These are phyloP conservation scores for Pisolithus orientalis DNA, from an alignment of 768 basidiomycete genomes.

Conservation along the genomic window DNA sequence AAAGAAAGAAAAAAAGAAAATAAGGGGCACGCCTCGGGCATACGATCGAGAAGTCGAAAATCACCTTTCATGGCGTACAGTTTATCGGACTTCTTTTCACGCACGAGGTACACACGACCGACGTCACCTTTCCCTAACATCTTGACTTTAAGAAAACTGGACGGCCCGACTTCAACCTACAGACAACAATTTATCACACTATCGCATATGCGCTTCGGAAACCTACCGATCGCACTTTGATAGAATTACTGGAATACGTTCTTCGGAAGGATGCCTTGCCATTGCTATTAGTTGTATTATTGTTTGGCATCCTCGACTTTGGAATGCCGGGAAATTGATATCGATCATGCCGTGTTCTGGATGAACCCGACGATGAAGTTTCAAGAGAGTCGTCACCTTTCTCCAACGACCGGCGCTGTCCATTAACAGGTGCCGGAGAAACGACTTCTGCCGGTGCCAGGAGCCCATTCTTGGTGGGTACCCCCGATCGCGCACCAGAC, in stretches of 20 bases:
- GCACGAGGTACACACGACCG: constrained; percentile 95
- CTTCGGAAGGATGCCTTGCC: constrained; percentile 75
- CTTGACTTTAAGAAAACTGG: constrained; percentile 94
- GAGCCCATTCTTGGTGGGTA: constrained; percentile 70
- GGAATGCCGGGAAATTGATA: constrained; percentile 19
- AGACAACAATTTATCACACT: constrained; percentile 2
- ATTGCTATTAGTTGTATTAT: constrained; percentile 38
- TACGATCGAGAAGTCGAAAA: constrained; percentile 15
- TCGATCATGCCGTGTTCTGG: constrained; percentile 43
- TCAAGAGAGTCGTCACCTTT: constrained; percentile 69
- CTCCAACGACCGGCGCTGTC: constrained; percentile 44
- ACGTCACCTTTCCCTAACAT: constrained; percentile 99
- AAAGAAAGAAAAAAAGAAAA: constrained; percentile 3
- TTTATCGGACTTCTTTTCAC: constrained; percentile 96
- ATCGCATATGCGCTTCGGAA: background rate
- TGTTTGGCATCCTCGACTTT: constrained; percentile 42
- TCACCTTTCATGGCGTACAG: constrained; percentile 99
- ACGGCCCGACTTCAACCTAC: constrained; percentile 90
- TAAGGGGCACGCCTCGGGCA: constrained; percentile 2
- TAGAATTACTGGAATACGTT: constrained; percentile 97
- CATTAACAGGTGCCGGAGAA: constrained; percentile 45
- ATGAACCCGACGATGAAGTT: constrained; percentile 72
- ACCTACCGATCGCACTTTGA: constrained; percentile 84
- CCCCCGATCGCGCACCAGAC: constrained; percentile 48
- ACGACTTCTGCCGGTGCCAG: constrained; percentile 62